phyloP scores from a whole-genome alignment of 2,329 filamentous ascomycete genomes.

The Hymenotorrendiella dingleyae region DNA sequence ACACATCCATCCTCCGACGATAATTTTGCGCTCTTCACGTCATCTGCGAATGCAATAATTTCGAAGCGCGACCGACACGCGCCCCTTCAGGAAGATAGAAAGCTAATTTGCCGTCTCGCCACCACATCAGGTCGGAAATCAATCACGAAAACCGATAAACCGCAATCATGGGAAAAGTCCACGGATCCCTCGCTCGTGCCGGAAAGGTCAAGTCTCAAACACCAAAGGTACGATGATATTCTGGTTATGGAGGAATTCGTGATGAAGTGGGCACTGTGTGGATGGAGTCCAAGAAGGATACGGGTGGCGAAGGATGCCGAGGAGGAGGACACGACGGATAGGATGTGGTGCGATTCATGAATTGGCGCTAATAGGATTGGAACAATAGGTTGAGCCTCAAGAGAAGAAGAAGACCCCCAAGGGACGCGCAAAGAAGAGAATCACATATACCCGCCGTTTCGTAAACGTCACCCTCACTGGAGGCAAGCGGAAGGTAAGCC shows the following conservation, averaged over 20 bases:
- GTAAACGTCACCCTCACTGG: constrained; percentile 96
- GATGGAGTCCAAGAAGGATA: constrained; percentile 1
- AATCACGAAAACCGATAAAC: constrained; percentile 29
- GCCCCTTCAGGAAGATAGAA: constrained; percentile 2
- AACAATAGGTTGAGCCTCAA: constrained; percentile 70
- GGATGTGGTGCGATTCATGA: background rate
- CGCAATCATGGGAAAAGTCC: constrained; percentile 82
- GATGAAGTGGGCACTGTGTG: constrained; percentile 1
- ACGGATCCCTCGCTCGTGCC: constrained; percentile 91
- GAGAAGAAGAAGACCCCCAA: constrained; percentile 98
- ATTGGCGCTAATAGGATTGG: constrained; percentile 9
- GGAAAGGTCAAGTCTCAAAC: constrained; percentile 98
- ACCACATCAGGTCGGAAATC: constrained; percentile 27
- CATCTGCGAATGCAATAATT: background rate
- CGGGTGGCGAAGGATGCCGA: background rate
- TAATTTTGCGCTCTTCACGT: background rate
- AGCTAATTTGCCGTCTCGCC: constrained; percentile 18
- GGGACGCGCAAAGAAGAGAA: constrained; percentile 95
- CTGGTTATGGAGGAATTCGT: constrained; percentile 8
- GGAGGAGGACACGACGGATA: background rate
- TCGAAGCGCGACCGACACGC: background rate
- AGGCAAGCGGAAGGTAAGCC: constrained; percentile 91
- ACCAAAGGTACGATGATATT: constrained; percentile 64
- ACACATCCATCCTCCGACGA: background rate
- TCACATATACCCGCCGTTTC: constrained; percentile 94